Base-by-base conservation (phyloP, 176 grass and related monocot genomes). In the Oropetium thomaeum region DNA sequence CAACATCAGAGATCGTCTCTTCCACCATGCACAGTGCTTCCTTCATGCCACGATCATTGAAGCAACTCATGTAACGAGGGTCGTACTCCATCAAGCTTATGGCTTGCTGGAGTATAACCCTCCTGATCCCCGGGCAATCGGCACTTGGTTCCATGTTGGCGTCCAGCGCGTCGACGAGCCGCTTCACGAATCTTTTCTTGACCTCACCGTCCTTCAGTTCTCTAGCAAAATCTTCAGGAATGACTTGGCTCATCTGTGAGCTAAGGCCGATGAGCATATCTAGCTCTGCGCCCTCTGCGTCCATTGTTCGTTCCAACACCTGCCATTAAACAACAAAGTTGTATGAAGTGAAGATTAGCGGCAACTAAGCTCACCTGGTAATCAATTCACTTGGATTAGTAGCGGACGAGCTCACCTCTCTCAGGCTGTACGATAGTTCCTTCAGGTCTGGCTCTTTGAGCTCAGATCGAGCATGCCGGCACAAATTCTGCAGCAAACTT, bases 241-340 rank as follows among this genome's bases (percentile, higher is more conserved):
- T 32, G 37, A 15, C 7, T 5, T 34, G 41, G 5, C 13, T 58
- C 58, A 69, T 45, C 2, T 79, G 65, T 17, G 76, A 79, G 34
- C 51, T 69, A 58, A 79, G 76, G 27, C 76, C 65, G 45, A 79
- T 23, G 22, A 69, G 20, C 17, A 59, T 57, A 14, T 79, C 76
- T 25, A 79, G 20, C 32, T 79, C 76, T 11, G 10, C 19, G 1
- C 65, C 66, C 17, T 59, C 55, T 49, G 40, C 13, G n/a, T 4
- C 1, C 2, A 16, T 25, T 70, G 37, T 61, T 70, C 29, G 32
- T 48, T 80, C 54, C n/a, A 61, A 1, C 20, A 80, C 77, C 77
- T 80, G 29, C 0, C 25, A 28, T 45, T 2, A 31, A 60, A 47
- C 1, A 47, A 2, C 1, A 43, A 43, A 1, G 41, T 43, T 12